Evolutionary conservation across 306 rosid species (phyloP), one percentile per base, ranked within the genome.

Genomic region (Rosa rugosa): DNA sequence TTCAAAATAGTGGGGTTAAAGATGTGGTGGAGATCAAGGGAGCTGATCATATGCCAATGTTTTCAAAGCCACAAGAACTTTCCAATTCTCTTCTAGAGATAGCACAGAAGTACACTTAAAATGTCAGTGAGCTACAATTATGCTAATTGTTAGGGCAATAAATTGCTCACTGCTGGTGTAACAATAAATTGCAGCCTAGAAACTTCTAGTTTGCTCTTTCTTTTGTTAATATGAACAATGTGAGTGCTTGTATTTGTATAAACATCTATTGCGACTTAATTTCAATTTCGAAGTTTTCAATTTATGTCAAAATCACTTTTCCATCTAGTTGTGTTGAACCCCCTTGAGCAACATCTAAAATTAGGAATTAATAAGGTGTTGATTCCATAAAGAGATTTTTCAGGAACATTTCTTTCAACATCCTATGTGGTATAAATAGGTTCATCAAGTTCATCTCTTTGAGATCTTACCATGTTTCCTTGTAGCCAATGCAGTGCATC

Each of bases 391-490:
- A 59, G 5, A 23, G 27, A 59, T 4, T 4, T 27, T 27, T 11
- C 16, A 49, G 42, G 63, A 45, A 57, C 18, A 34, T 23, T 12
- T 18, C 23, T 34, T 66, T 40, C 31, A 36, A 53, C 75, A 85
- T 76, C 67, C 72, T 66, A 72, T 5, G 65, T 17, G 60, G 79
- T 62, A 73, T 73, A 57, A 31, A 64, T 66, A 60, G 49, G 74
- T 60, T 80, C 71, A 81, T 79, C 84, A 46, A 62, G 63, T 79
- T 83, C 86, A 72, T 84, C 81, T 74, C 65, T 76, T 75, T 86
- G 88, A 40, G 80, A 76, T 73, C 76, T 74, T 66, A 69, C 73
- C 93, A 89, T 88, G 84, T 88, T 92, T 80, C 82, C 77, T 80
- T 76, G 89, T 25, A 92, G 90, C 71, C 87, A 73, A 31, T 75